phyloP scores from a whole-genome alignment of 192 early-diverging fungal genomes.

The Coemansia sp. region DNA sequence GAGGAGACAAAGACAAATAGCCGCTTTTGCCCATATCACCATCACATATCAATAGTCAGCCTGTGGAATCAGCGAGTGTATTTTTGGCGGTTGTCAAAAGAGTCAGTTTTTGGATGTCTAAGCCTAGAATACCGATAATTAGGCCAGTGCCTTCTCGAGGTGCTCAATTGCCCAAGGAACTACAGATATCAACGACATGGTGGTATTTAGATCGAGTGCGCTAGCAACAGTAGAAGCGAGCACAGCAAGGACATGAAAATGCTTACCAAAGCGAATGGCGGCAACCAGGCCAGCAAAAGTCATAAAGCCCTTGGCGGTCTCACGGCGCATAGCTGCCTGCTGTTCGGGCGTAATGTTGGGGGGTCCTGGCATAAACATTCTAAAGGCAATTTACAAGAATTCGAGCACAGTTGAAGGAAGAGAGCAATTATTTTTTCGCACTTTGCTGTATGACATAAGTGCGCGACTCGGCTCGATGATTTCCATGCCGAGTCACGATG shows the following conservation, averaged over 20 bases:
- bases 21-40: not conserved
- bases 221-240: too few species aligned
- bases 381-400: not conserved
- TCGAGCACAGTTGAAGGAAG: too few species aligned
- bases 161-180: slow-evolving; percentile 54
- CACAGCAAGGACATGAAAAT: not conserved
- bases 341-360: slow-evolving; percentile 51
- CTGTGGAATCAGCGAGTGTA: not conserved
- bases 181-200: slow-evolving; percentile 10
- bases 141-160: slow-evolving; percentile 42
- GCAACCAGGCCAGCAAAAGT: slow-evolving; percentile 46
- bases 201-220: not conserved
- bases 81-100: not conserved
- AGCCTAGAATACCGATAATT: not conserved
- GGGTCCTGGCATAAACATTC: slow-evolving; percentile 54
- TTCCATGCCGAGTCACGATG: not conserved
- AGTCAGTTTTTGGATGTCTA: not conserved
- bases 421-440: too few species aligned
- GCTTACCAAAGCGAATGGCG: slow-evolving; percentile 47
- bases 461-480: not conserved
- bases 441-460: too few species aligned
- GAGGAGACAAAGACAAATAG: not conserved
- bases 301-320: slow-evolving; percentile 40
- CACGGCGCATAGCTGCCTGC: slow-evolving; percentile 45
- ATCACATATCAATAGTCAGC: not conserved